A percentile compares a stretch with the other conserved stretches of the same genome.
phyloP scores from a whole-genome alignment of 345 rosid genomes.

The Lepidium aucheri region DNA sequence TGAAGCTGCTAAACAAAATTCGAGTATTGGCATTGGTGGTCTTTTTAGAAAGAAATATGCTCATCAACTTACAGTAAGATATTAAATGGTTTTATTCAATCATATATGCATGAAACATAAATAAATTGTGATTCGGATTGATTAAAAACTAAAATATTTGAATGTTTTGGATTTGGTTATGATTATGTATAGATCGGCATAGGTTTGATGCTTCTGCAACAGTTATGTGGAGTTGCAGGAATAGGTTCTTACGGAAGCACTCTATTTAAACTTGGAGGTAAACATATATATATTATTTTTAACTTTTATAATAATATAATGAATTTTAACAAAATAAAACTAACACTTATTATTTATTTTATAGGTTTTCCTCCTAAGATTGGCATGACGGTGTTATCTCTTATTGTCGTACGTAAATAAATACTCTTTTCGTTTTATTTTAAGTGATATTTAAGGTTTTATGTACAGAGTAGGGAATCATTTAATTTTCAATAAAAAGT shows the following conservation, averaged over 20 bases:
- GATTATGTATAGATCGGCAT: slow-evolving; percentile 15
- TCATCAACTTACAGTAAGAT: slow-evolving; percentile 45
- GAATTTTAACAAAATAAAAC: background rate
- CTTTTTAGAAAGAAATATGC: slow-evolving; percentile 51
- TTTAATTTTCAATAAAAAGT: no score
- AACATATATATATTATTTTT: background rate
- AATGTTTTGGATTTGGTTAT: background rate
- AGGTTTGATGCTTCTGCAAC: slow-evolving; percentile 26
- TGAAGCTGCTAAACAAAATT: slow-evolving; percentile 24
- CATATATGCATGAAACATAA: background rate
- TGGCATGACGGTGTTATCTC: slow-evolving; percentile 24
- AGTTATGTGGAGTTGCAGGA: slow-evolving; percentile 13
- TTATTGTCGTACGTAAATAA: slow-evolving; percentile 15
- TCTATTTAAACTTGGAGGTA: slow-evolving; percentile 19
- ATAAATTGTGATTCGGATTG: background rate
- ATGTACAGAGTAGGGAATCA: no score
- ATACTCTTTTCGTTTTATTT: no score
- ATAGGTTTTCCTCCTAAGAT: slow-evolving; percentile 11
- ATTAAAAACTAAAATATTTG: no score
- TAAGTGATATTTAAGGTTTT: no score
- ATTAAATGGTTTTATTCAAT: background rate
- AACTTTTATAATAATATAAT: background rate
- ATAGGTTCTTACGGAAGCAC: slow-evolving; percentile 8
- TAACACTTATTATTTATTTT: background rate
- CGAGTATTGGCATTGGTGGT: slow-evolving; percentile 24